Conservation (phyloP, 345 rosid species). For the Dimocarpus longan region DNA sequence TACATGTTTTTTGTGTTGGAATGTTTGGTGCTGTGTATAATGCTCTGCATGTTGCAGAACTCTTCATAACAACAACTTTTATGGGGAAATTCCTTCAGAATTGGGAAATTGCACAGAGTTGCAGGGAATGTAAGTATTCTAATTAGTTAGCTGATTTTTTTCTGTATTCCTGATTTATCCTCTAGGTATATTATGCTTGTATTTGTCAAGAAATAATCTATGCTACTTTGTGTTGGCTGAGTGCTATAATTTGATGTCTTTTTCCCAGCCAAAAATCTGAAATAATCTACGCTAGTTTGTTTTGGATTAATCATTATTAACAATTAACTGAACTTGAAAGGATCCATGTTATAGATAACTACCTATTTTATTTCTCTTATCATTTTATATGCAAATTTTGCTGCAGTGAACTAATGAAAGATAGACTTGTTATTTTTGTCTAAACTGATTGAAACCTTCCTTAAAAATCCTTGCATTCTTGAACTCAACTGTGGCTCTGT, state of each 20-base stretch:
- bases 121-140: slow-evolving; percentile 65
- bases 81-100: slow-evolving; percentile 83
- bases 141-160: background rate
- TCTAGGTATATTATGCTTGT: background rate
- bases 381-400: background rate
- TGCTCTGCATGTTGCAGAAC: slow-evolving; percentile 45
- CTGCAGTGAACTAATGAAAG: background rate
- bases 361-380: background rate
- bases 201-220: slow-evolving; percentile 1
- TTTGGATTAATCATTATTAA: too few relatives aligned
- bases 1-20: slow-evolving; percentile 12
- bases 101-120: slow-evolving; percentile 85
- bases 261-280: background rate
- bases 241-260: background rate
- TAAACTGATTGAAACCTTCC: background rate
- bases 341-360: background rate
- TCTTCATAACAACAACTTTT: slow-evolving; percentile 79
- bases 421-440: background rate
- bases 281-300: too few relatives aligned
- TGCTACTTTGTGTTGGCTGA: background rate
- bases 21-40: slow-evolving; percentile 16
- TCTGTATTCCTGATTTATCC: too few relatives aligned
- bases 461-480: background rate
- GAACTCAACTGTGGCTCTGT: background rate
- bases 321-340: background rate